Evolutionary conservation across 768 basidiomycete species (phyloP).

Genomic region (Pisolithus tinctorius): DNA sequence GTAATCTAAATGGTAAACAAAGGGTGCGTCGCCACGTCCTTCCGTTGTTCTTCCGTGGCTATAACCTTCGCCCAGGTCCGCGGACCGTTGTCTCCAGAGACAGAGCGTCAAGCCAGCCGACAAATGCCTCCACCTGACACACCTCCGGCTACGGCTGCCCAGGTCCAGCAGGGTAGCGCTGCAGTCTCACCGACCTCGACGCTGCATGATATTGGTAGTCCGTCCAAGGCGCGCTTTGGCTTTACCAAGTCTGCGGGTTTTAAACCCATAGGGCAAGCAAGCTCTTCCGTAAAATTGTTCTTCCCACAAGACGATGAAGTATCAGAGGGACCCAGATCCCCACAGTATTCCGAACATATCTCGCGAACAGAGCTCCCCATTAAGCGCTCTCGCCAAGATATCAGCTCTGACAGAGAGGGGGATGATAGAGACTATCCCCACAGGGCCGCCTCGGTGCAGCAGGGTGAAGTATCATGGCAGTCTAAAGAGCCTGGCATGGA

Average conservation of each 20-base stretch:
- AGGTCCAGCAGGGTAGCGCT: conserved; percentile 6
- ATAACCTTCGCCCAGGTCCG: conserved; percentile 12
- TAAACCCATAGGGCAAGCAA: conserved; percentile 55
- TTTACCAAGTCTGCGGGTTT: conserved; percentile 45
- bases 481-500: conserved; percentile 8
- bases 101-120: conserved; percentile 19
- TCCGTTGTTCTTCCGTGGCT: conserved; percentile 3
- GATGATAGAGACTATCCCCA: conserved; percentile 2
- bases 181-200: conserved; percentile 6
- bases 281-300: conserved; percentile 61
- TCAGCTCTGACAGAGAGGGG: conserved; percentile 15
- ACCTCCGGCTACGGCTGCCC: conserved; percentile 12
- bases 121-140: conserved; percentile 28
- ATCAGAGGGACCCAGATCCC: conserved; percentile 26
- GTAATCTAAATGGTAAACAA: conserved; percentile 36
- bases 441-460: conserved; percentile 1
- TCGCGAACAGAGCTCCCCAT: conserved; percentile 19
- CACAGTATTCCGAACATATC: conserved; percentile 11
- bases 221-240: conserved; percentile 11
- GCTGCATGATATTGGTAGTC: conserved; percentile 14
- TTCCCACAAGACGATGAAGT: conserved; percentile 80
- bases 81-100: conserved; percentile 15
- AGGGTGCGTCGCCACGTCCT: conserved; percentile 13
- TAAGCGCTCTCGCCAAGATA: conserved; percentile 23
- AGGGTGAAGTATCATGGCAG: conserved; percentile 7